Base-by-base conservation (phyloP, 352 stramenopile genomes). In the Peronospora tabacina region DNA sequence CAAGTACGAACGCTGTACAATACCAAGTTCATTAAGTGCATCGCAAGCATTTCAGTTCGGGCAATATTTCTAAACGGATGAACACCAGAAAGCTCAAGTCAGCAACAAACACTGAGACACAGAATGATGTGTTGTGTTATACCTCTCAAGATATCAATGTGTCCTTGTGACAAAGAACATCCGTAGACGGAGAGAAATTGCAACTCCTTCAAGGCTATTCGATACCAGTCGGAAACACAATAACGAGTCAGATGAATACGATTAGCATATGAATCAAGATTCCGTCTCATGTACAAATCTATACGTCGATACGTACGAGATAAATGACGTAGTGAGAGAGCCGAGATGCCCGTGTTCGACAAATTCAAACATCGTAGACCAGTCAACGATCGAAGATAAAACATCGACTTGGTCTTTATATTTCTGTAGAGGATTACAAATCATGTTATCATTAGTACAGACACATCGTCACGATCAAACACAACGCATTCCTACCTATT, bases 271-370 rank as follows among this genome's bases (percentile, higher is more conserved):
- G 28, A 32, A 12, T 10, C 7, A 12, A 32, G 1, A 32, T 12
- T 32, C 0, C 7, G 10, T 12, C 10, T 6, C 12, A 32, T 32
- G 10, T 26, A 32, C 28, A 32, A 32, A 8, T 32, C 10, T 12
- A 32, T 32, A 9, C 26, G 20, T 22, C 1, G 4, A 36, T 13
- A 65, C 75, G 33, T 67, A 89, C 80, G 60, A 54, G 81, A 79
- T 7, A 91, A 58, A 49, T 87, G 74, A 12, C 74, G 75, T 17
- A 91, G 70, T 6, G 73, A 91, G 15, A 76, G 54, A 9, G 68
- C 71, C 0, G 74, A 82, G 16, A 91, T 78, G 22, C 61, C 67
- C 7, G 80, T 91, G 54, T 87, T 84, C 7, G 77, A 89, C 41
- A 91, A 61, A 56, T 91, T 91, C 48, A 91, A 58, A 29, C 67